A percentile compares a stretch with the other conserved stretches of the same genome.
phyloP scores from a whole-genome alignment of 495 filamentous ascomycete species.

The Rusavskia elegans region DNA sequence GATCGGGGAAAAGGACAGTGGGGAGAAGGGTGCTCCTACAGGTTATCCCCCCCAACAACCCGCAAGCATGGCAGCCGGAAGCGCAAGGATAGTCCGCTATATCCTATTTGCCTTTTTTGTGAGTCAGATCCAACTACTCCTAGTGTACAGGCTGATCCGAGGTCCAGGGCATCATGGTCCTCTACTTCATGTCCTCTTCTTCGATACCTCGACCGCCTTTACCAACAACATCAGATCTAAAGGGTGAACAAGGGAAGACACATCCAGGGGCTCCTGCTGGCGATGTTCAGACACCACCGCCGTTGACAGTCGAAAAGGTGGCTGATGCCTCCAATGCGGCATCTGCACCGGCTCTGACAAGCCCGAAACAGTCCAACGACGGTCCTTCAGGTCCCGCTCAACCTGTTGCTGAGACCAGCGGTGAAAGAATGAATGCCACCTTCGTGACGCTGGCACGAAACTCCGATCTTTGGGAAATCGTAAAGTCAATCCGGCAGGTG shows the following conservation, averaged over 20 bases:
- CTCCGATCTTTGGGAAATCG: conserved; percentile 88
- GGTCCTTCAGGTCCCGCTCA: conserved; percentile 7
- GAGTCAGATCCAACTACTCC: conserved; percentile 18
- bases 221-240: conserved; percentile 11
- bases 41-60: not conserved
- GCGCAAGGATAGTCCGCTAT: conserved; percentile 67
- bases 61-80: conserved; percentile 46
- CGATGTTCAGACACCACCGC: not conserved
- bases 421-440: conserved; percentile 78
- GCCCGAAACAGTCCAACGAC: conserved; percentile 16
- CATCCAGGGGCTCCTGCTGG: not conserved
- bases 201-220: conserved; percentile 27
- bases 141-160: not conserved
- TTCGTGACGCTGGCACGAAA: conserved; percentile 94
- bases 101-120: conserved; percentile 79
- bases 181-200: conserved; percentile 70
- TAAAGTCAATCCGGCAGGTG: conserved; percentile 80
- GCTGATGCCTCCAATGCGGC: conserved; percentile 3
- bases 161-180: conserved; percentile 47
- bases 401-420: conserved; percentile 29
- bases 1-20: not conserved
- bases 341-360: conserved; percentile 16
- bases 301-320: not conserved
- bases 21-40: not conserved
- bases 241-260: conserved; percentile 12